These are phyloP conservation scores for Meyerozyma smithsonii DNA, from an alignment of 1,139 yeast genomes.

Conservation along the genomic window DNA sequence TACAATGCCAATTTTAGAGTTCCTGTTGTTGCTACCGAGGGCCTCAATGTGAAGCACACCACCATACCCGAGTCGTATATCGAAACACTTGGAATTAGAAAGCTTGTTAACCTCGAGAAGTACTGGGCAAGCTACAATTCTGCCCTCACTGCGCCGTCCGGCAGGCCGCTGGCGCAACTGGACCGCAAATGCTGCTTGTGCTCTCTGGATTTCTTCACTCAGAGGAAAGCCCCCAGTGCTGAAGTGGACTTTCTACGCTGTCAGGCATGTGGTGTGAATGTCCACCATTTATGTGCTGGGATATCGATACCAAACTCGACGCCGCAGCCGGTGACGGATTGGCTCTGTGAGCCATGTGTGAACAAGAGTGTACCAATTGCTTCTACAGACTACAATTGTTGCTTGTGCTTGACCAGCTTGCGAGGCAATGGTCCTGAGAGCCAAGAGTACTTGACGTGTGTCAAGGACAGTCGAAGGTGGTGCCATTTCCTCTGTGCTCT, in stretches of 20 bases:
- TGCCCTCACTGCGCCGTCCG: neutral
- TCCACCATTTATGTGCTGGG: slow-evolving; percentile 74
- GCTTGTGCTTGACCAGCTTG: slow-evolving; percentile 53
- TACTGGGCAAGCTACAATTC: neutral
- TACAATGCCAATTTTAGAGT: neutral
- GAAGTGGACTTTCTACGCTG: slow-evolving; percentile 47
- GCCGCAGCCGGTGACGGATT: slow-evolving; percentile 34
- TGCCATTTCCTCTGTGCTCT: slow-evolving; percentile 76
- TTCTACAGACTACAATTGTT: slow-evolving; percentile 60
- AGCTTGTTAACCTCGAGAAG: neutral
- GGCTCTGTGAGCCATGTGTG: slow-evolving; percentile 83
- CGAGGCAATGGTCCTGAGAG: slow-evolving; percentile 38
- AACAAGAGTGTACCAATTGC: slow-evolving; percentile 62
- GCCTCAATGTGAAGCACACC: neutral
- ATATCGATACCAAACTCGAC: slow-evolving; percentile 21
- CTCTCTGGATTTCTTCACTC: neutral
- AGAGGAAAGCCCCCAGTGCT: neutral
- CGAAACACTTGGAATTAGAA: neutral
- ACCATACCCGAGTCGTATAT: slow-evolving; percentile 4
- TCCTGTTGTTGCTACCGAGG: neutral
- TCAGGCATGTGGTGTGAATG: slow-evolving; percentile 62
- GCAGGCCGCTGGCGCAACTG: neutral
- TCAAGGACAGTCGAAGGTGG: slow-evolving; percentile 65
- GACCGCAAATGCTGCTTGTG: neutral
- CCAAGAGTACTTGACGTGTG: slow-evolving; percentile 68